phyloP scores from a whole-genome alignment of 805 yeast species.

The Lachancea lanzarotensis region DNA sequence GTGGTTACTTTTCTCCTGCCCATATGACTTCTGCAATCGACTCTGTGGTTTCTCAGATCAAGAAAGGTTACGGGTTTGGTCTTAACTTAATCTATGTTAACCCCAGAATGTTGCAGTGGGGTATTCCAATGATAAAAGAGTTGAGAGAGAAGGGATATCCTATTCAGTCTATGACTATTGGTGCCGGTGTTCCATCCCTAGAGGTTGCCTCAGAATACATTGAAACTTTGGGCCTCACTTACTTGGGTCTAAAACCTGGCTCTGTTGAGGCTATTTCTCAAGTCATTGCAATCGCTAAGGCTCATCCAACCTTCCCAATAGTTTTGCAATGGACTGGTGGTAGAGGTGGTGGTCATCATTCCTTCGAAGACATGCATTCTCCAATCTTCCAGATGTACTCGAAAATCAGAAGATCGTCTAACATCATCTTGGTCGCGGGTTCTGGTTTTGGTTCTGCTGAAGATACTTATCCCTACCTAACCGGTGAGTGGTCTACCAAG shows the following conservation, averaged over 20 bases:
- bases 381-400: conserved; percentile 95
- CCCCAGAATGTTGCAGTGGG: conserved; percentile 98
- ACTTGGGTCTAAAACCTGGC: conserved; percentile 96
- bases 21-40: conserved; percentile 71
- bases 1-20: conserved; percentile 83
- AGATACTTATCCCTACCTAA: conserved; percentile 94
- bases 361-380: conserved; percentile 98
- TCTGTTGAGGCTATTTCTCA: conserved; percentile 87
- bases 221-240: conserved; percentile 83
- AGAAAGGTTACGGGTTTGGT: conserved; percentile 87
- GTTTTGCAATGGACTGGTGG: conserved; percentile 99
- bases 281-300: conserved; percentile 84
- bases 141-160: conserved; percentile 92
- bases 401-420: conserved; percentile 83
- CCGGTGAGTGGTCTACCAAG: conserved; percentile 90
- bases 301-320: conserved; percentile 94
- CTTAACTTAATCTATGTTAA: conserved; percentile 90
- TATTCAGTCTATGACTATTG: conserved; percentile 90
- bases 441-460: conserved; percentile 97
- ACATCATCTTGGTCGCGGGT: conserved; percentile 90
- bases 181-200: conserved; percentile 98
- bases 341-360: conserved; percentile 99
- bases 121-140: conserved; percentile 87
- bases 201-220: conserved; percentile 97
- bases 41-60: conserved; percentile 57